These are phyloP conservation scores for Suillus ampliporus DNA, from an alignment of 768 basidiomycete genomes.

Conservation along the genomic window DNA sequence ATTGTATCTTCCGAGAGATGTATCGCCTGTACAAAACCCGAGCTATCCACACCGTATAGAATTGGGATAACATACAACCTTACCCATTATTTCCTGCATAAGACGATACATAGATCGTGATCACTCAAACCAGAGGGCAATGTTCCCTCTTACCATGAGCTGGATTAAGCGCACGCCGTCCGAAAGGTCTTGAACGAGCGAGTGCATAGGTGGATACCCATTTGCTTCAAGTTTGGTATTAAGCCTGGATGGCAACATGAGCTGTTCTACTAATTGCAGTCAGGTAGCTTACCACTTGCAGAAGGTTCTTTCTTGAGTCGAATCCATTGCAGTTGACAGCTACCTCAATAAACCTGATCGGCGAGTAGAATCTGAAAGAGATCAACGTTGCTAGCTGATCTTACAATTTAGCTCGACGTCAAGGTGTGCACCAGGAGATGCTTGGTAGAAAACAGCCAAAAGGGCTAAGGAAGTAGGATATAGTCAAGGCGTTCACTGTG, in stretches of 20 bases:
- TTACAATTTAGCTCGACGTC: not conserved
- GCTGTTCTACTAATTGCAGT: conserved; percentile 11
- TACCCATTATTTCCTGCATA: conserved; percentile 94
- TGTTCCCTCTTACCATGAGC: conserved; percentile 68
- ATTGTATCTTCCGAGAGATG: conserved; percentile 94
- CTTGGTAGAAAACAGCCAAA: not conserved
- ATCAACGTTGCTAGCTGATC: not conserved
- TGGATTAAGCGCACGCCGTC: conserved; percentile 97
- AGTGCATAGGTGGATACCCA: conserved; percentile 86
- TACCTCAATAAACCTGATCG: not conserved
- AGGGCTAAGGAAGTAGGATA: not conserved
- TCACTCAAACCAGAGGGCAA: conserved; percentile 8
- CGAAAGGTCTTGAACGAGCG: conserved; percentile 88
- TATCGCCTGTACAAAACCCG: conserved; percentile 61
- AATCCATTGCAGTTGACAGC: conserved; percentile 31
- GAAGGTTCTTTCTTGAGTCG: conserved; percentile 77
- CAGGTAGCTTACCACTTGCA: conserved; percentile 76
- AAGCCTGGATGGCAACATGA: conserved; percentile 61
- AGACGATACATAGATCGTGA: conserved; percentile 13
- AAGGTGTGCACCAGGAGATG: not conserved
- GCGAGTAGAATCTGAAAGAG: not conserved
- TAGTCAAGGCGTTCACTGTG: not conserved
- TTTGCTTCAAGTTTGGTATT: conserved; percentile 92
- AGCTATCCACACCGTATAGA: not conserved
- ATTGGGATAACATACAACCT: conserved; percentile 19